Evolutionary conservation across 768 basidiomycete species (phyloP).

Genomic region (Amanita phalloides): DNA sequence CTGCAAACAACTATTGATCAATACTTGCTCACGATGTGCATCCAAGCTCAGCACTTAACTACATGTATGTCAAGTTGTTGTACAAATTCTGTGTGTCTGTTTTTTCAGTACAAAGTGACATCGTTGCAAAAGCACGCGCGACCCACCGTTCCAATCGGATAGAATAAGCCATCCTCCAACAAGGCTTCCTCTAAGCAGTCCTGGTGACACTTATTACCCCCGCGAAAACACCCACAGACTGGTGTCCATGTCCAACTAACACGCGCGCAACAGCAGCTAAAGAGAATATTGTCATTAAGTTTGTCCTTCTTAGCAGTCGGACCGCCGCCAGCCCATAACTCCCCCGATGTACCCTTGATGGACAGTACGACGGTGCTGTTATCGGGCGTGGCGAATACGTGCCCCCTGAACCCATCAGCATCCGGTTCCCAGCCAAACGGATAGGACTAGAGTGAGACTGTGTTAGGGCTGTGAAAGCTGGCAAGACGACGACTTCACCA

Average conservation of each 20-base stretch:
- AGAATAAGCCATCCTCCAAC: constrained; percentile 76
- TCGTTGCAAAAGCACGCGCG: background rate
- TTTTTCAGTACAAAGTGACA: constrained; percentile 2
- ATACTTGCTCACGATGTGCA: background rate
- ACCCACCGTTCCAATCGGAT: constrained; percentile 80
- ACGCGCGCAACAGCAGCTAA: constrained; percentile 90
- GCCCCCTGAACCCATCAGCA: constrained; percentile 80
- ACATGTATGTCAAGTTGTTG: constrained; percentile 89
- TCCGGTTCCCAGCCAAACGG: constrained; percentile 92
- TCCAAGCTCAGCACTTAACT: constrained; percentile 23
- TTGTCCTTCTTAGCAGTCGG: constrained; percentile 89
- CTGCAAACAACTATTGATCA: constrained; percentile 11
- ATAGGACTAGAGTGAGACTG: constrained; percentile 33
- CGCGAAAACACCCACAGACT: constrained; percentile 82
- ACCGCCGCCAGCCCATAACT: constrained; percentile 61
- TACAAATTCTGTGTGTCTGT: constrained; percentile 64
- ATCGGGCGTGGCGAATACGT: constrained; percentile 78
- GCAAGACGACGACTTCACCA: constrained; percentile 22
- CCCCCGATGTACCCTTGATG: constrained; percentile 91
- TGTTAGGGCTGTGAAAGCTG: background rate
- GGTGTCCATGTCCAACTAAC: constrained; percentile 92
- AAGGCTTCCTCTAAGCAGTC: constrained; percentile 70
- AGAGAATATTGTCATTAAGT: constrained; percentile 86
- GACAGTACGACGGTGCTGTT: constrained; percentile 80
- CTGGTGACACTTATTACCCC: constrained; percentile 74